These are phyloP conservation scores for Teratosphaeria epicoccoides DNA, from an alignment of 2,329 filamentous ascomycete species.

Conservation along the genomic window DNA sequence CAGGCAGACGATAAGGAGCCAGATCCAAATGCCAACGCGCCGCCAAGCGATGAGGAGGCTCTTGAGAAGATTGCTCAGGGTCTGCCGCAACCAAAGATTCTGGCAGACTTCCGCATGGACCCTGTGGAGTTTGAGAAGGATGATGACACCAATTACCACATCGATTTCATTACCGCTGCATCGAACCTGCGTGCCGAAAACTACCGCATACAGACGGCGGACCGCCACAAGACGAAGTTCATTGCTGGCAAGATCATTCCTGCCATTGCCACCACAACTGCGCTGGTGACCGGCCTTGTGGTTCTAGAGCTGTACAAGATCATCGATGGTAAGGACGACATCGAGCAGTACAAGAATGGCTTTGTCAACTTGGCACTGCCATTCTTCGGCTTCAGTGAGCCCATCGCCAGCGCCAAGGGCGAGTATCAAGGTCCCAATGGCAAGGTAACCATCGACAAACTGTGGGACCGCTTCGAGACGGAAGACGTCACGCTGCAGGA, in stretches of 20 bases:
- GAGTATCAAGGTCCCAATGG: conserved; percentile 71
- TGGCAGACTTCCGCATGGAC: conserved; percentile 79
- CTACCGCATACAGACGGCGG: conserved; percentile 89
- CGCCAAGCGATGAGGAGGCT: conserved; percentile 58
- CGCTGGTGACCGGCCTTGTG: conserved; percentile 86
- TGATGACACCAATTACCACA: conserved; percentile 94
- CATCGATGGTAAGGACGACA: conserved; percentile 87
- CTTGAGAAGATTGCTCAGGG: conserved; percentile 59
- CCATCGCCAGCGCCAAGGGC: conserved; percentile 86
- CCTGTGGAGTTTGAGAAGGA: conserved; percentile 98
- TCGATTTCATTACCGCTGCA: conserved; percentile 95
- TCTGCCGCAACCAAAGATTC: conserved; percentile 66
- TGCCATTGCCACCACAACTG: conserved; percentile 93
- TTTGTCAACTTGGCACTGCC: conserved; percentile 94
- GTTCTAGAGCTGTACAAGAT: conserved; percentile 93
- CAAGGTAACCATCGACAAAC: conserved; percentile 79
- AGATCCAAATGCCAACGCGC: conserved; percentile 63
- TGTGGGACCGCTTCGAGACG: conserved; percentile 96
- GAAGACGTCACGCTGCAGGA: conserved; percentile 74
- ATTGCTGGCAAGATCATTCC: conserved; percentile 99
- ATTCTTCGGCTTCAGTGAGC: conserved; percentile 97
- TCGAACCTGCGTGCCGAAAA: conserved; percentile 96
- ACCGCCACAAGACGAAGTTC: conserved; percentile 97
- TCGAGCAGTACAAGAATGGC: conserved; percentile 98
- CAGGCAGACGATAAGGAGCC: conserved; percentile 93